Evolutionary conservation across 2,329 filamentous ascomycete genomes (phyloP).

Genomic region (Penicillium griseofulvum): DNA sequence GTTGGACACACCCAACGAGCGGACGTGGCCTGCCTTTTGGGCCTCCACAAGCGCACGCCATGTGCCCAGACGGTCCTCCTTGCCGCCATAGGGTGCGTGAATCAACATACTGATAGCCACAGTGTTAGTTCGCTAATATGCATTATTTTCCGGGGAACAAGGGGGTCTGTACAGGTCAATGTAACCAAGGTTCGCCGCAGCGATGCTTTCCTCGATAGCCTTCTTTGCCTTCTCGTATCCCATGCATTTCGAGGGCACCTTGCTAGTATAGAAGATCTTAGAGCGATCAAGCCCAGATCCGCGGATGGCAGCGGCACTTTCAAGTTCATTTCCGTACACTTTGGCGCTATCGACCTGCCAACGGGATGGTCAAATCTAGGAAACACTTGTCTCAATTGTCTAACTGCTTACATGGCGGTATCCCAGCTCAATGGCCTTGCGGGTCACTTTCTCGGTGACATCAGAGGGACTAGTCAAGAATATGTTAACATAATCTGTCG

Average conservation of each 20-base stretch:
- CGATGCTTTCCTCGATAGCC: constrained; percentile 62
- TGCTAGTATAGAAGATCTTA: constrained; percentile 62
- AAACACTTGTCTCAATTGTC: neutral
- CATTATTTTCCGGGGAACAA: neutral
- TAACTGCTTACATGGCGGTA: constrained; percentile 53
- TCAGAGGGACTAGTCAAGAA: constrained; percentile 52
- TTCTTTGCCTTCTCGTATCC: constrained; percentile 65
- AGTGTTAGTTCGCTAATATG: neutral
- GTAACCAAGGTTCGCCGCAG: constrained; percentile 62
- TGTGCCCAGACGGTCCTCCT: constrained; percentile 37
- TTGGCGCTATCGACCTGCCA: constrained; percentile 57
- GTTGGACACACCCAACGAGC: constrained; percentile 44
- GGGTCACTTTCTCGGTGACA: constrained; percentile 56
- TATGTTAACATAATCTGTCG: neutral
- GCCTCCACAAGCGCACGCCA: constrained; percentile 44
- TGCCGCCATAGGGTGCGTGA: constrained; percentile 41
- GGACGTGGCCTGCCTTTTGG: constrained; percentile 39
- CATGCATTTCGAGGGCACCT: constrained; percentile 53
- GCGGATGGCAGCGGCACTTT: constrained; percentile 54
- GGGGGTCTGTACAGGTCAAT: constrained; percentile 57
- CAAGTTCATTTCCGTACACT: constrained; percentile 58
- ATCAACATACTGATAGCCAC: constrained; percentile 33
- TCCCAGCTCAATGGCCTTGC: constrained; percentile 55
- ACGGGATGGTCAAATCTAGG: neutral
- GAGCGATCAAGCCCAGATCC: constrained; percentile 53